Evolutionary conservation across 2,329 filamentous ascomycete genomes (phyloP), one percentile per base, ranked within the genome.

Genomic region (Trichoderma citrinoviride): DNA sequence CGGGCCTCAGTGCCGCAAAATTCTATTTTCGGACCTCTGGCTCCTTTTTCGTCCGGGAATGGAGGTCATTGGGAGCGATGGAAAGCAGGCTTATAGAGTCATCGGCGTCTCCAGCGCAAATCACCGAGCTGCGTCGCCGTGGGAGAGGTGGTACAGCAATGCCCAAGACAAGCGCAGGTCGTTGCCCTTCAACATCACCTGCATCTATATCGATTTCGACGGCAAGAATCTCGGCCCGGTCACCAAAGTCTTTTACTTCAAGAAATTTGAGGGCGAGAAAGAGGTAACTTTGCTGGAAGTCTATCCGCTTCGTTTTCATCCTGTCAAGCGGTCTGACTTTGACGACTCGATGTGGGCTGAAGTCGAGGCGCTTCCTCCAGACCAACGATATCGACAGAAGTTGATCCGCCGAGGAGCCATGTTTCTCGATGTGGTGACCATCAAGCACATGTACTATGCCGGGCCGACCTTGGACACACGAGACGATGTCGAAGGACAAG

Each of bases 141-240:
- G 12, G 56, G 40, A 15, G 29, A 54, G 14, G 37, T 61, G 46
- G 60, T 60, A 21, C 17, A 49, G 23, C 33, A 29, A 8, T 7
- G 8, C 41, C 25, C 8, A 19, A 55, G 33, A 25, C 46, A 56
- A 56, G 19, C 29, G 56, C 19, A 49, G 49, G 15, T 25, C 41
- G 5, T 29, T 27, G 3, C 23, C 54, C 3, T 43, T 70, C 5
- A 50, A 49, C 3, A 44, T 71, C 1, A 15, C 62, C 23, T 71
- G 71, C 58, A 67, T 73, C 17, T 70, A 72, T 25, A 67, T 75
- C 17, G 70, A 76, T 46, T 77, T 75, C 56, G 73, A 77, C 37
- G 76, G 75, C 0, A 69, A 68, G 17, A 19, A 55, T 3, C 47
- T 76, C 1, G 75, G 75, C 0, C 74, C 73, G 0, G 71, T 75